Evolutionary conservation across 768 basidiomycete species (phyloP), one percentile per base, ranked within the genome.

Genomic region (Lentinula sp.): DNA sequence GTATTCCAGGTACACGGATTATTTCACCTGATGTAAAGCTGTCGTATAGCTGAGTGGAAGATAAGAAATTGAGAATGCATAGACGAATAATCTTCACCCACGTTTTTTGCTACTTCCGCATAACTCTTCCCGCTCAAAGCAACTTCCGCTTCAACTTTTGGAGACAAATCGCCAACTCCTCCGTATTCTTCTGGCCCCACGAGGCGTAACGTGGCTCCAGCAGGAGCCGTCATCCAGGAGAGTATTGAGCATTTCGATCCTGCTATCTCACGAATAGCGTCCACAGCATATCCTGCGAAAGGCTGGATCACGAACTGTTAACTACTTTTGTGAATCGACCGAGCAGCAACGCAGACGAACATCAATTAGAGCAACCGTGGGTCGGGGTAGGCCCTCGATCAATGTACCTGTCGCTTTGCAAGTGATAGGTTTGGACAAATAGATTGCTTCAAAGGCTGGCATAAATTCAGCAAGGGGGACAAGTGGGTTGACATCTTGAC

Each of bases 181-280:
- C 59, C 59, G 23, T 39, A 40, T 28, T 51, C 35, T 32, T 31
- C 40, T 3, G 49, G 50, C 10, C 59, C 59, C 11, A 51, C 35
- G 2, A 60, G 23, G 4, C 50, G 48, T 10, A 60, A 48, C 7
- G 23, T 16, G 18, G 59, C 32, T 40, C 59, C 59, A 4, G 49
- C 48, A 46, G 59, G 50, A 18, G 59, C 59, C 28, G 59, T 60
- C 32, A 51, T 52, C 59, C 59, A 60, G 5, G 59, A 37, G 18
- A 60, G 15, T n/a, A 60, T 34, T 1, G 49, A 35, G 13, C 21
- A 31, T 18, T 23, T 39, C 4, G 49, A 31, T 34, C 58, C 58
- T 45, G 58, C 45, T 49, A 59, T 23, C 4, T 28, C 34, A 13
- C 43, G 59, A 15, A 60, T 52, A 16, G 49, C 32, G 5, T 60